phyloP scores from a whole-genome alignment of 2,329 filamentous ascomycete genomes.

The Talaromyces sp. region DNA sequence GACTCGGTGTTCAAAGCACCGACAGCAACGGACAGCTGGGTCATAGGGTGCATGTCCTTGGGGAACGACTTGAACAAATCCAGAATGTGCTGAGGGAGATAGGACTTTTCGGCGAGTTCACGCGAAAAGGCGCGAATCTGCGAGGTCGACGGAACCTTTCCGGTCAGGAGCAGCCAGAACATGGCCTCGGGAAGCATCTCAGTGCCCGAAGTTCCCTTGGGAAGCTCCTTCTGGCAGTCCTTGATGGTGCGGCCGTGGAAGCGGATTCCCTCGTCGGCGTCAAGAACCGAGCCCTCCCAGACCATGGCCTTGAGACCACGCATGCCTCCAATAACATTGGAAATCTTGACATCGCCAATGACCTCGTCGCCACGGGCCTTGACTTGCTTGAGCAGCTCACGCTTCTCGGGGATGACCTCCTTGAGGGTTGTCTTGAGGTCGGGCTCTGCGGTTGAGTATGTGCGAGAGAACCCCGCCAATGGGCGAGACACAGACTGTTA shows the following conservation, averaged over 20 bases:
- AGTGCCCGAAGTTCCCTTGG: constrained; percentile 81
- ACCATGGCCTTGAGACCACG: constrained; percentile 96
- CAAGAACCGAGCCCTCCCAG: constrained; percentile 96
- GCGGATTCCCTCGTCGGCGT: constrained; percentile 93
- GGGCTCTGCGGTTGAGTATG: constrained; percentile 65
- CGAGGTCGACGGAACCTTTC: constrained; percentile 74
- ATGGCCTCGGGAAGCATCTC: constrained; percentile 99
- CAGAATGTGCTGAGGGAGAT: constrained; percentile 75
- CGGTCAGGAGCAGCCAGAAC: constrained; percentile 98
- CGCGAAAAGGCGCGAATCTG: constrained; percentile 80
- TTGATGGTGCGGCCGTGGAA: constrained; percentile 98
- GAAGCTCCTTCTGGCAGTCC: constrained; percentile 89
- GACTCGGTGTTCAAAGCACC: constrained; percentile 94
- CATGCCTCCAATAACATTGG: constrained; percentile 94
- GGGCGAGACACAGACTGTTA: constrained; percentile 12
- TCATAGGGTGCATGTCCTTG: constrained; percentile 92
- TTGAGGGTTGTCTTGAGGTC: constrained; percentile 85
- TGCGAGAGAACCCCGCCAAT: constrained; percentile 18
- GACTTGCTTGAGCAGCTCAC: constrained; percentile 88
- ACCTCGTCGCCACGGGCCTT: constrained; percentile 77
- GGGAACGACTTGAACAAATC: constrained; percentile 90
- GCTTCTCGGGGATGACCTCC: constrained; percentile 81
- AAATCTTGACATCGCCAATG: constrained; percentile 87
- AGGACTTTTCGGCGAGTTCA: constrained; percentile 79
- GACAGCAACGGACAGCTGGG: constrained; percentile 91